phyloP scores from a whole-genome alignment of 345 rosid genomes.

The Acer campestre region DNA sequence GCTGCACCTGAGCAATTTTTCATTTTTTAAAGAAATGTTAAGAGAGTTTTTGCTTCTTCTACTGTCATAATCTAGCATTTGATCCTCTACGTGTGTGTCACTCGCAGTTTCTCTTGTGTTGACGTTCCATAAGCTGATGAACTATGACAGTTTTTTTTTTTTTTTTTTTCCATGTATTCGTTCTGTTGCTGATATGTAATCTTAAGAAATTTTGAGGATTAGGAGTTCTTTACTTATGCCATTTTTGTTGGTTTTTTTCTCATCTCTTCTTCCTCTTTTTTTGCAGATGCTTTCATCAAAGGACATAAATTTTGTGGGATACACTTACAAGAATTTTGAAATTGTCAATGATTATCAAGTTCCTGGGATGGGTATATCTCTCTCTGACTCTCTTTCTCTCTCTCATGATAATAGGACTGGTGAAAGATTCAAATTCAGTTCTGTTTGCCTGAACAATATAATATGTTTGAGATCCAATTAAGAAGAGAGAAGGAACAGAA shows the following conservation, averaged over 20 bases:
- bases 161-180: neutral
- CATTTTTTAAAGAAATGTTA: too few species aligned
- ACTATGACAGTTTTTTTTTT: neutral
- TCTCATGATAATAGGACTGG: neutral
- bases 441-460: neutral
- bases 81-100: too few species aligned
- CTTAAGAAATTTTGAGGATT: neutral
- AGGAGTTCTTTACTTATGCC: neutral
- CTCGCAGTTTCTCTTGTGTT: neutral
- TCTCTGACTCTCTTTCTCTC: neutral
- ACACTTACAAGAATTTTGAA: conserved; percentile 83
- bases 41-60: neutral
- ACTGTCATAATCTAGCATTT: neutral
- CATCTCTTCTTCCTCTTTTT: neutral
- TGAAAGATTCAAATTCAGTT: neutral
- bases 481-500: neutral
- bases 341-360: conserved; percentile 85
- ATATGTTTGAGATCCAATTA: neutral
- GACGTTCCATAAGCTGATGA: conserved; percentile 5
- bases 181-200: neutral
- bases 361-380: conserved; percentile 68
- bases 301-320: conserved; percentile 80
- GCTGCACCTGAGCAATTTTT: neutral
- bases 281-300: conserved; percentile 82
- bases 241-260: conserved; percentile 1